A percentile compares a stretch with the other conserved stretches of the same genome.
Evolutionary conservation across 2,329 filamentous ascomycete species (phyloP).

Genomic region (Claviceps humidiphila): DNA sequence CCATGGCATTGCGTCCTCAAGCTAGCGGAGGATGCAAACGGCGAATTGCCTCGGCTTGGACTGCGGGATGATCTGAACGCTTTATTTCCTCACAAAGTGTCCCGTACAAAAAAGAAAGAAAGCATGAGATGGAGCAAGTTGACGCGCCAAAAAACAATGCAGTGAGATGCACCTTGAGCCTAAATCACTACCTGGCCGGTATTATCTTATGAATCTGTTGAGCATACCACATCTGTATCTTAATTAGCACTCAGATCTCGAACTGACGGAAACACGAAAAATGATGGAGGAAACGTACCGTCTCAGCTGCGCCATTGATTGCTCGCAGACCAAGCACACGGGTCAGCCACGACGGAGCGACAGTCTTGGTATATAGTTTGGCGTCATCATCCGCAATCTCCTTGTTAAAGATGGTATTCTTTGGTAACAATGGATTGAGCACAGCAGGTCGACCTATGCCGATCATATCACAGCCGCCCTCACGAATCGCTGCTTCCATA

Average conservation of each 20-base stretch:
- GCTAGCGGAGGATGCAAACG: no score
- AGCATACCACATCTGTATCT: conserved; percentile 3
- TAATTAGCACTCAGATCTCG: not conserved
- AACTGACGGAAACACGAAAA: not conserved
- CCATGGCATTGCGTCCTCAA: no score
- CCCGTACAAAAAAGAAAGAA: not conserved
- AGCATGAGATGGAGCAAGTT: not conserved
- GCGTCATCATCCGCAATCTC: conserved; percentile 22
- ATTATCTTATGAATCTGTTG: conserved; percentile 1
- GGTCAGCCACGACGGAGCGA: conserved; percentile 12
- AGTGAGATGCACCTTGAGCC: not conserved
- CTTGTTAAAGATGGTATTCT: conserved; percentile 21
- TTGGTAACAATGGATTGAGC: conserved; percentile 24
- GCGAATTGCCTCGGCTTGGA: no score
- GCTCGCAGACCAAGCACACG: conserved; percentile 11
- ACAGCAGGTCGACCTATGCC: conserved; percentile 27
- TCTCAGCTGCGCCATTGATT: conserved; percentile 8
- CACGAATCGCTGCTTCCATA: conserved; percentile 26
- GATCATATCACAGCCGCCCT: conserved; percentile 27
- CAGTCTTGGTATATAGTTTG: conserved; percentile 15
- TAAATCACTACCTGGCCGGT: not conserved
- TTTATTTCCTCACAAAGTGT: no score
- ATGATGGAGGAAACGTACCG: conserved; percentile 3
- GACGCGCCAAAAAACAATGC: no score
- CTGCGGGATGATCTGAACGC: no score